Conservation (phyloP, 257 asterid genomes). For the Fraxinus quadrangulata region DNA sequence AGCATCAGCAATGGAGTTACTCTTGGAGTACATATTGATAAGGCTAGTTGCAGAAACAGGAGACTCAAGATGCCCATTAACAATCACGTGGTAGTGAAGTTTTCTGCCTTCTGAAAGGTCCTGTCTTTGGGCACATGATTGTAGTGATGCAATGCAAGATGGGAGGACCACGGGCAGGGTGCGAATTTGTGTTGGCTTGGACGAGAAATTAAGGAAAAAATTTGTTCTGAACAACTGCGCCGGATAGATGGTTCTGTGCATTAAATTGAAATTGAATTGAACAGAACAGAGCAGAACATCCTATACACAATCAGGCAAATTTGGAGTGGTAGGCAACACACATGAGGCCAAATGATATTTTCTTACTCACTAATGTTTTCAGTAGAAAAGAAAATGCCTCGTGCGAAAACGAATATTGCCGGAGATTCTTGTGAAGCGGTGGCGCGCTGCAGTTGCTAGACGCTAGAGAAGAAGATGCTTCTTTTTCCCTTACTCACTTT, state of each 20-base stretch:
- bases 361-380: neutral
- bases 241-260: constrained; percentile 24
- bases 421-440: neutral
- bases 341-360: neutral
- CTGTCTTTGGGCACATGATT: constrained; percentile 57
- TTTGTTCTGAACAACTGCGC: constrained; percentile 12
- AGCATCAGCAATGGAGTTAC: constrained; percentile 61
- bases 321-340: neutral
- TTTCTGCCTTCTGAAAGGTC: constrained; percentile 49
- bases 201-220: constrained; percentile 37
- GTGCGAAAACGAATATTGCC: neutral
- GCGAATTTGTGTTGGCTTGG: constrained; percentile 19
- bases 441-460: neutral
- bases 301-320: neutral
- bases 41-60: constrained; percentile 79
- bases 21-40: constrained; percentile 86
- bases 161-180: constrained; percentile 29
- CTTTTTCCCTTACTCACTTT: neutral
- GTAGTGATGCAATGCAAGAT: constrained; percentile 56
- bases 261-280: constrained; percentile 4
- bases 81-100: constrained; percentile 60
- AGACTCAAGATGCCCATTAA: constrained; percentile 47
- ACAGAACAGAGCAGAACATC: neutral
- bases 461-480: neutral
- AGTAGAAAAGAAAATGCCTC: neutral